Percentiles rank a stretch among this genome's conserved stretches.
Conservation (phyloP, 306 rosid species). For the Glycyrrhiza uralensis region DNA sequence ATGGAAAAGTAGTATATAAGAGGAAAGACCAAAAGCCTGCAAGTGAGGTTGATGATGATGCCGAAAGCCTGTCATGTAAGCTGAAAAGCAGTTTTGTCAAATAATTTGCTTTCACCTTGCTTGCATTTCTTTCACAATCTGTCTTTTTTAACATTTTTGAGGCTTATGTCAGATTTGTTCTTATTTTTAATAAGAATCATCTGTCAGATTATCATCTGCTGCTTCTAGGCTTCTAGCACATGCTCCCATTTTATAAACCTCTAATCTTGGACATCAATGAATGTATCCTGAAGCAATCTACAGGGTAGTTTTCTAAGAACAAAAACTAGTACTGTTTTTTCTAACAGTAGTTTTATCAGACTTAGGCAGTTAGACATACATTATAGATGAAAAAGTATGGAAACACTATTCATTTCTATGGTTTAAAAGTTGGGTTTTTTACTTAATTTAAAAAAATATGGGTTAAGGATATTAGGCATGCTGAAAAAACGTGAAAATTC, state of each 20-base stretch:
- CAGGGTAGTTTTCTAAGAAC: not conserved
- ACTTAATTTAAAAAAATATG: not conserved
- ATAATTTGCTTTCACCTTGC: not conserved
- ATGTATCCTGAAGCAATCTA: not conserved
- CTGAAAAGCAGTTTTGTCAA: conserved; percentile 11
- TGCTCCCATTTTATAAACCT: not conserved
- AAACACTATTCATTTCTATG: not conserved
- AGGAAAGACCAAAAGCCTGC: conserved; percentile 62
- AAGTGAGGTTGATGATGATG: conserved; percentile 78
- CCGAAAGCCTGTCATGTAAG: conserved; percentile 95
- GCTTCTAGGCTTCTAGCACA: not conserved
- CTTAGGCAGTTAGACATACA: not conserved
- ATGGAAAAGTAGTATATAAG: conserved; percentile 79
- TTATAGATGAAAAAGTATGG: not conserved
- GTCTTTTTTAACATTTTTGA: not conserved
- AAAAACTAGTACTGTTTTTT: not conserved
- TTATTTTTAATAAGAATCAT: not conserved
- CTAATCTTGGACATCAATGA: not conserved
- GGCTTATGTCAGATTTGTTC: conserved; percentile 1
- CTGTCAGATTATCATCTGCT: not conserved
- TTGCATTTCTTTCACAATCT: not conserved
- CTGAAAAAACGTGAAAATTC: conserved; percentile 2
- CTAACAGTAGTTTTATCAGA: not conserved
- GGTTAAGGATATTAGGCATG: not conserved
- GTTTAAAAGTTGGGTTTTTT: not conserved